A percentile compares a stretch with the other conserved stretches of the same genome.
phyloP scores from a whole-genome alignment of 2,329 filamentous ascomycete species.

The Magnaporthales sp. region DNA sequence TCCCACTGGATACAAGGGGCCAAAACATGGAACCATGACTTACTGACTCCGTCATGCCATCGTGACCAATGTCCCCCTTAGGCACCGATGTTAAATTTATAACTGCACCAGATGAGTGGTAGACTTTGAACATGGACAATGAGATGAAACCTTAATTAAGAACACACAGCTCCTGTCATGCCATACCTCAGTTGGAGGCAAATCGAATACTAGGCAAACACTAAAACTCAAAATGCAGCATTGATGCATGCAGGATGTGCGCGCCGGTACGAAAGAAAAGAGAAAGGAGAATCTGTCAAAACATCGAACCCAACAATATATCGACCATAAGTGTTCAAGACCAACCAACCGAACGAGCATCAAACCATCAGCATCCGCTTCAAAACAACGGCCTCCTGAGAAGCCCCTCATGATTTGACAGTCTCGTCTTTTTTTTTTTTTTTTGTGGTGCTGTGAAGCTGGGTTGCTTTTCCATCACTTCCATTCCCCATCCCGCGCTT shows the following conservation, averaged over 20 bases:
- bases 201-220: conserved; percentile 3
- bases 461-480: conserved; percentile 2
- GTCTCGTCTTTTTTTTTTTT: conserved; percentile 3
- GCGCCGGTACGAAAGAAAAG: conserved; percentile 2
- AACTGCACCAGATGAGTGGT: not conserved
- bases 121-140: not conserved
- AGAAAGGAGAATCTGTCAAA: conserved; percentile 6
- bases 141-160: not conserved
- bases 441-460: conserved; percentile 2
- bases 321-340: conserved; percentile 10
- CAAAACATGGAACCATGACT: not conserved
- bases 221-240: not conserved
- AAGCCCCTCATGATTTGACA: conserved; percentile 6
- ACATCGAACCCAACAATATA: conserved; percentile 9
- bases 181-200: not conserved
- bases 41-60: not conserved
- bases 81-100: not conserved
- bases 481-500: conserved; percentile 1
- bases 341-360: conserved; percentile 7
- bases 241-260: not conserved
- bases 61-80: not conserved
- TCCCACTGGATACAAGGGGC: not conserved
- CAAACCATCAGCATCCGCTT: conserved; percentile 5
- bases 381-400: conserved; percentile 4
- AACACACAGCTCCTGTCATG: not conserved